A percentile compares a stretch with the other conserved stretches of the same genome.
Evolutionary conservation across 2,329 filamentous ascomycete species (phyloP).

Genomic region (Colletotrichum higginsianum): DNA sequence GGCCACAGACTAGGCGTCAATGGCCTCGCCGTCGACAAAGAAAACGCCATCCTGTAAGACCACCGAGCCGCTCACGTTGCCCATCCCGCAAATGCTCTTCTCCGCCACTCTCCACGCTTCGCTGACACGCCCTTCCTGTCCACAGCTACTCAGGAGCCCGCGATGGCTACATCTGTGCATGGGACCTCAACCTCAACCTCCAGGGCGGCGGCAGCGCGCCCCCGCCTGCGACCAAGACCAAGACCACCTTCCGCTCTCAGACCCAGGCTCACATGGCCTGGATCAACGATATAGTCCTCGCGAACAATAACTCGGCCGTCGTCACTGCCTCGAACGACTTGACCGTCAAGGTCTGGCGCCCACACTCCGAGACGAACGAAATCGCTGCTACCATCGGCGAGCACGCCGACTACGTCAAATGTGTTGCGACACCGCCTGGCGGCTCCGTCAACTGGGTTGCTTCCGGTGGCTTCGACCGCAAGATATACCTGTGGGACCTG

Average conservation of each 20-base stretch:
- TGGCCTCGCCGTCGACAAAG: constrained; percentile 88
- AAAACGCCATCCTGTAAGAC: constrained; percentile 87
- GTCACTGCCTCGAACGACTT: constrained; percentile 95
- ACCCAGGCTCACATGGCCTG: constrained; percentile 90
- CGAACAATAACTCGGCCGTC: constrained; percentile 82
- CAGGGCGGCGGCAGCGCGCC: constrained; percentile 49
- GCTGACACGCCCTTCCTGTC: constrained; percentile 11
- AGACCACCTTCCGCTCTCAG: constrained; percentile 70
- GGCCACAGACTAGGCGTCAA: constrained; percentile 96
- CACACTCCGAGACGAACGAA: constrained; percentile 68
- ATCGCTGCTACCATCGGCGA: constrained; percentile 87
- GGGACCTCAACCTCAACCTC: constrained; percentile 86
- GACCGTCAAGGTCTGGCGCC: constrained; percentile 93
- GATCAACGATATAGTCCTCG: constrained; percentile 93
- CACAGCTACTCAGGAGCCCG: constrained; percentile 92
- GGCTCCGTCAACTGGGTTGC: constrained; percentile 86
- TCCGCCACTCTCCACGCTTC: neutral
- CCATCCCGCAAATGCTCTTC: constrained; percentile 36
- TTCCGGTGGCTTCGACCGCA: constrained; percentile 92
- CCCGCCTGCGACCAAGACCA: constrained; percentile 54
- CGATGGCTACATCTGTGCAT: constrained; percentile 95
- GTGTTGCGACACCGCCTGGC: constrained; percentile 80
- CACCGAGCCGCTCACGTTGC: constrained; percentile 8
- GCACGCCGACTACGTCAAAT: constrained; percentile 97
- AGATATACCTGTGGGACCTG: constrained; percentile 94